Base-by-base conservation (phyloP, 2,329 filamentous ascomycete genomes). In the Blastomyces parvus region DNA sequence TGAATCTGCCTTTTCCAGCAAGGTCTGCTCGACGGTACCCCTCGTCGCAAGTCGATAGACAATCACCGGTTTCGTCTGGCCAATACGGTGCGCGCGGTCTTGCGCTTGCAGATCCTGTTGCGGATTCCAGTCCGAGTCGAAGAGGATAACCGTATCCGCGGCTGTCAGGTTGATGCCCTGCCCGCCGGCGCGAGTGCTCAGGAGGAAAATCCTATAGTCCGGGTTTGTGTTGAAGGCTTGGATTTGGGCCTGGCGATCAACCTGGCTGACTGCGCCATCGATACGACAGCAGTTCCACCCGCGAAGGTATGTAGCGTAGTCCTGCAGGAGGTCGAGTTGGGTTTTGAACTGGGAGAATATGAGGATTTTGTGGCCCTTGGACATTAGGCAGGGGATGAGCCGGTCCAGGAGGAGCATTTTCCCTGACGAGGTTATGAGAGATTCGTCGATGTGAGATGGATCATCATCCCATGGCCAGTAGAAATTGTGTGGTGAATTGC, bases 101-200 rank as follows among this genome's bases (percentile, higher is more conserved):
- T 97, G 94, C 0, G 94, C 94, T 72, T 99, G 94, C 0, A 99
- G 81, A 74, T 99, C 94, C 72, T 97, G 93, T 73, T 99, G 94
- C 0, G 94, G 94, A 70, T 99, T 99, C 86, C 93, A 97, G 82
- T 78, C 76, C 0, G 94, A 97, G 74, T 99, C 95, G 70, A 97
- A 99, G 55, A 99, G 88, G 70, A 99, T 88, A 67, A 99, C 94
- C 0, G 94, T 99, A 72, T 99, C 95, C 8, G 94, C 94, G 30
- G 94, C 97, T 91, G 97, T 99, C 62, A 99, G 78, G 71, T 99
- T 99, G 80, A 99, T 99, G 66, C 94, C 94, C n/a, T 99, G 91
- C 0, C 94, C 94, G 27, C 94, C 94, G 0, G 94, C 94, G 17
- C 94, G 84, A 0, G 94, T 99, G 3, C 89, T 93, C 0, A 99